Conservation (phyloP, 768 basidiomycete genomes). For the Tricholoma hemisulphureum region DNA sequence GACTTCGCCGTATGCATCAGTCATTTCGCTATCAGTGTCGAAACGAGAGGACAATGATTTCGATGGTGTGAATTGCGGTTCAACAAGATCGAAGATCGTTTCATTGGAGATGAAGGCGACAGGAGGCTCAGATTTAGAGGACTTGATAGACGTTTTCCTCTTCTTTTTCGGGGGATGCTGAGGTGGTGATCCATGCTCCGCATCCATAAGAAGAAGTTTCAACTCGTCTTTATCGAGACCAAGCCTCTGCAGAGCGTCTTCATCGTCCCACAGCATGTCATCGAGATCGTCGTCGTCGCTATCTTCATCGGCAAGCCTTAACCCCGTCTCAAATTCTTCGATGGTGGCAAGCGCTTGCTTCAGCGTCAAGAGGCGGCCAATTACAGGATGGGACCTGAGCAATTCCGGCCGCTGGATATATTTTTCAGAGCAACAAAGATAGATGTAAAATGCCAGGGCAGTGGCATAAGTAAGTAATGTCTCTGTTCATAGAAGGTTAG, state of each 20-base stretch:
- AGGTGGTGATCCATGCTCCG: constrained; percentile 25
- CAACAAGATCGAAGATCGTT: constrained; percentile 72
- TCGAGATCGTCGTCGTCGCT: constrained; percentile 45
- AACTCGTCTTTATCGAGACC: constrained; percentile 49
- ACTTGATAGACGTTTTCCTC: constrained; percentile 47
- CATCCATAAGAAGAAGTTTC: constrained; percentile 55
- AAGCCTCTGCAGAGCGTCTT: constrained; percentile 43
- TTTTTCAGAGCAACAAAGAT: constrained; percentile 72
- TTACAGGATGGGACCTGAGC: constrained; percentile 68
- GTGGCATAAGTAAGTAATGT: constrained; percentile 87
- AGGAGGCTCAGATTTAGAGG: constrained; percentile 22
- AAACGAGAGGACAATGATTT: constrained; percentile 29
- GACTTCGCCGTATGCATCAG: constrained; percentile 72
- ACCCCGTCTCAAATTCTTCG: constrained; percentile 71
- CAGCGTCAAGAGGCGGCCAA: constrained; percentile 73
- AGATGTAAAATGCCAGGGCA: constrained; percentile 87
- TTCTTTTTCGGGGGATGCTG: constrained; percentile 60
- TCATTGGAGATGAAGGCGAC: not conserved
- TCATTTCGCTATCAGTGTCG: constrained; percentile 21
- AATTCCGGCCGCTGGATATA: constrained; percentile 59
- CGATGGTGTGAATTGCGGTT: constrained; percentile 65
- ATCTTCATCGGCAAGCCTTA: constrained; percentile 52
- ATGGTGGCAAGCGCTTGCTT: constrained; percentile 80
- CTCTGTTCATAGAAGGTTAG: constrained; percentile 48
- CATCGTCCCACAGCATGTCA: constrained; percentile 40